Evolutionary conservation across 1,139 yeast genomes (phyloP).

Genomic region (Meyerozyma athensensis): DNA sequence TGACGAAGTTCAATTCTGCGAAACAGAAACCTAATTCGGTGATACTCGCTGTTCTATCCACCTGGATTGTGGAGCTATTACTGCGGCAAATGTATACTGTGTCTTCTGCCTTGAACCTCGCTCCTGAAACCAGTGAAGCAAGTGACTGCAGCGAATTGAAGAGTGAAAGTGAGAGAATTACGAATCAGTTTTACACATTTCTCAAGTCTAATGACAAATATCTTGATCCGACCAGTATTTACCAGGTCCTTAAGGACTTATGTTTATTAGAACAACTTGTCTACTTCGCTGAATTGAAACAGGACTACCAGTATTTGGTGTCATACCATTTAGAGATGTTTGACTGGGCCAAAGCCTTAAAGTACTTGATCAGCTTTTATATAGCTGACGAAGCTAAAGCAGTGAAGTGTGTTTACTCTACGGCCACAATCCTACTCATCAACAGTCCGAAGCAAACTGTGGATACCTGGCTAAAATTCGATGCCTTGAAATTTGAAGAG

Average conservation of each 20-base stretch:
- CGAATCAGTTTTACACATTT: slow-evolving; percentile 46
- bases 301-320: slow-evolving; percentile 67
- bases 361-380: slow-evolving; percentile 47
- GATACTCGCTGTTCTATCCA: slow-evolving; percentile 60
- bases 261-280: slow-evolving; percentile 62
- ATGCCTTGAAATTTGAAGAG: slow-evolving; percentile 46
- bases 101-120: slow-evolving; percentile 13
- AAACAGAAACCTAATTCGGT: slow-evolving; percentile 39
- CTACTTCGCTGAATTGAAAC: slow-evolving; percentile 61
- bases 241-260: slow-evolving; percentile 65
- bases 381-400: slow-evolving; percentile 27
- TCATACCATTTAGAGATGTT: slow-evolving; percentile 63
- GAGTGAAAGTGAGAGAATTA: slow-evolving; percentile 11
- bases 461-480: slow-evolving; percentile 70
- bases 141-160: slow-evolving; percentile 6
- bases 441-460: slow-evolving; percentile 69
- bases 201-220: slow-evolving; percentile 42
- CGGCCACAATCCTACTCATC: slow-evolving; percentile 62
- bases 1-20: slow-evolving; percentile 43
- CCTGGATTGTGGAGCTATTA: slow-evolving; percentile 75
- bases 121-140: neutral
- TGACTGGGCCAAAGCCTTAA: slow-evolving; percentile 72
- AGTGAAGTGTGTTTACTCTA: slow-evolving; percentile 50
- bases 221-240: slow-evolving; percentile 63
- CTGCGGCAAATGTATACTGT: slow-evolving; percentile 23